Base-by-base conservation (phyloP, 1,284 basidiomycete species). In the Ceratobasidium theobromae region DNA sequence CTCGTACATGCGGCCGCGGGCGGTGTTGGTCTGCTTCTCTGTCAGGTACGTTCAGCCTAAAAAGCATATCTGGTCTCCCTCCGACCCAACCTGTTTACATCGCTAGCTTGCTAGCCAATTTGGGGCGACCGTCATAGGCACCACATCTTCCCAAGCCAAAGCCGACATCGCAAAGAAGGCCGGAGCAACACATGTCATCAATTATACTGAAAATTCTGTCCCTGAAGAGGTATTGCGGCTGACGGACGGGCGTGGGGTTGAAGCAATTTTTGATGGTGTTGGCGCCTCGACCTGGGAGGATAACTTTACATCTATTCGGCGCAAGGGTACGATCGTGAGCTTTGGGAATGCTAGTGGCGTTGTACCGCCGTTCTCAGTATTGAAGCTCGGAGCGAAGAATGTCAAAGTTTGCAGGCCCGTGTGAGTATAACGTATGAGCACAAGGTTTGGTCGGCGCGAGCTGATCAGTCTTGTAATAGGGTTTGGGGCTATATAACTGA, bases 1-100 rank as follows among this genome's bases (percentile, higher is more conserved):
- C 81, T 94, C 55, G 82, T 98, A 11, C 91, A 96, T 74, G 95
- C 96, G 12, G 85, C 96, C n/a, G 95, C 96, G 0, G 96, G 96
- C 21, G 84, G 84, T 12, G 77, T 84, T 0, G 85, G 84, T 0
- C 73, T 81, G 0, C 71, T 81, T 12, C 74, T 84, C 4, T 78
- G 76, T 52, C 82, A 84, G 72, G 76, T 80, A 70, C 70, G 72
- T 69, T 38, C 8, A 38, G 16, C 33, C 43, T 8, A 1, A 14
- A 48, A 8, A 38, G 8, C 9, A 8, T 38, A 38, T 8, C 35
- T 8, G 9, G 9, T 8, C 16, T 38, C 9, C 6, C 43, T n/a
- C 43, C 43, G 18, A 11, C 6, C 9, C 43, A 11, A 38, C 43
- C 9, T 21, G 18, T 21, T 14, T 28, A 55, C 1, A n/a, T 30